A percentile compares a stretch with the other conserved stretches of the same genome.
Evolutionary conservation across 2,329 filamentous ascomycete species (phyloP).

Genomic region (Verticillium alfalfae): DNA sequence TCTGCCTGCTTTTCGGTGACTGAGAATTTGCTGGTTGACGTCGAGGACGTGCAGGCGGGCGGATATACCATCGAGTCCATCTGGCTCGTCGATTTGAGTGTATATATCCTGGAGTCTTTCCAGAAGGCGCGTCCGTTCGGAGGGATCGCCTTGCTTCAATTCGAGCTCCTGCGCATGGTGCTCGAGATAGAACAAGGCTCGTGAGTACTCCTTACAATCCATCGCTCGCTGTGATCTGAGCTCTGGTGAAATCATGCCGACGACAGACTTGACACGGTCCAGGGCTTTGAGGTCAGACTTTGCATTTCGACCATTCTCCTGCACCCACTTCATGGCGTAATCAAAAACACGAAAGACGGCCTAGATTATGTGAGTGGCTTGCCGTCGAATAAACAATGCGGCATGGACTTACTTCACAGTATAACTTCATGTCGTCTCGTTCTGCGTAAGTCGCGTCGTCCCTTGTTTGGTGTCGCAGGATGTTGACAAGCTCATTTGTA

Average conservation of each 20-base stretch:
- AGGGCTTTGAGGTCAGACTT: slow-evolving; percentile 41
- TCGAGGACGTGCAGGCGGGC: slow-evolving; percentile 81
- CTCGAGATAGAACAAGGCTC: slow-evolving; percentile 91
- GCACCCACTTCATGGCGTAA: slow-evolving; percentile 85
- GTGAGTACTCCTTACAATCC: slow-evolving; percentile 89
- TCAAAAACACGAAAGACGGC: slow-evolving; percentile 87
- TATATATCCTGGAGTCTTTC: slow-evolving; percentile 88
- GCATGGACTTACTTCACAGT: slow-evolving; percentile 66
- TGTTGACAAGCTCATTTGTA: slow-evolving; percentile 64
- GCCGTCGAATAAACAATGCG: too few species aligned
- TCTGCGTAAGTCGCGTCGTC: slow-evolving; percentile 51
- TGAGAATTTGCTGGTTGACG: slow-evolving; percentile 86
- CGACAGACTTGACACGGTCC: slow-evolving; percentile 41
- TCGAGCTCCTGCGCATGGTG: slow-evolving; percentile 65
- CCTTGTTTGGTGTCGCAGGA: slow-evolving; percentile 59
- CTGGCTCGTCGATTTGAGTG: slow-evolving; percentile 94
- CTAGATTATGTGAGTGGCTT: slow-evolving; percentile 32
- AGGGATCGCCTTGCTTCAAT: slow-evolving; percentile 35
- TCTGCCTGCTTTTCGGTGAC: slow-evolving; percentile 85
- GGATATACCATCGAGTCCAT: slow-evolving; percentile 92
- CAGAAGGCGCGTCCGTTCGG: slow-evolving; percentile 60
- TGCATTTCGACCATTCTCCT: slow-evolving; percentile 55
- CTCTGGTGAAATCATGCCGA: slow-evolving; percentile 65
- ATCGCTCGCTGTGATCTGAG: slow-evolving; percentile 75
- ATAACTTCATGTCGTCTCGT: slow-evolving; percentile 73